These are phyloP conservation scores for Aureobasidium sp. DNA, from an alignment of 2,329 filamentous ascomycete species.

Conservation along the genomic window DNA sequence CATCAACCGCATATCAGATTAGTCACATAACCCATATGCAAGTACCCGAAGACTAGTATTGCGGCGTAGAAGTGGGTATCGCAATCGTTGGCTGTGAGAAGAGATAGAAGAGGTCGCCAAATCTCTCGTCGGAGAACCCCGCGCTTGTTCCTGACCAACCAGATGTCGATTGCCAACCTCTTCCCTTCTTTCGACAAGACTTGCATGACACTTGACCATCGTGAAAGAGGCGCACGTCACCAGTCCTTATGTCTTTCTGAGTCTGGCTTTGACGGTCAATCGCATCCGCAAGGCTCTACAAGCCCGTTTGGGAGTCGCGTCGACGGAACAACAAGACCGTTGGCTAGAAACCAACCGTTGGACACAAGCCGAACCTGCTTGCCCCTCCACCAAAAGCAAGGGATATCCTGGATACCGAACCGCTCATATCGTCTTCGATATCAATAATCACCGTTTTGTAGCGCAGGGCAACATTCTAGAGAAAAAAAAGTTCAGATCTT, in stretches of 20 bases:
- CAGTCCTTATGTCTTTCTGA: neutral
- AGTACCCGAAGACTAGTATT: neutral
- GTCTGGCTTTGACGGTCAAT: neutral
- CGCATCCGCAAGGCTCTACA: slow-evolving; percentile 1
- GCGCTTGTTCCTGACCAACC: neutral
- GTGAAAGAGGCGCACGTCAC: slow-evolving; percentile 11
- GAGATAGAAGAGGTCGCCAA: neutral
- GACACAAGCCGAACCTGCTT: slow-evolving; percentile 15
- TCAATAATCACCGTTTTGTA: slow-evolving; percentile 18
- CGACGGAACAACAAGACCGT: slow-evolving; percentile 6
- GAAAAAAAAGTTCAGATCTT: neutral
- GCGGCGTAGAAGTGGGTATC: neutral
- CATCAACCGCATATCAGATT: slow-evolving; percentile 6
- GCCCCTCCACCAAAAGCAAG: slow-evolving; percentile 11
- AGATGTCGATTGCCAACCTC: neutral
- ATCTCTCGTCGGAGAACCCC: neutral
- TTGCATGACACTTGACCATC: slow-evolving; percentile 18
- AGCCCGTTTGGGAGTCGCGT: slow-evolving; percentile 12
- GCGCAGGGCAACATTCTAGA: slow-evolving; percentile 18
- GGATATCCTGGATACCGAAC: slow-evolving; percentile 9
- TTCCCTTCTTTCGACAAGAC: slow-evolving; percentile 7
- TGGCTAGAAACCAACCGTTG: slow-evolving; percentile 15
- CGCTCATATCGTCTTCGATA: slow-evolving; percentile 1
- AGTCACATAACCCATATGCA: neutral
- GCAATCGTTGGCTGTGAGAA: neutral